Evolutionary conservation across 192 early-diverging fungal species (phyloP), one percentile per base, ranked within the genome.

Genomic region (Backusella australiensis): DNA sequence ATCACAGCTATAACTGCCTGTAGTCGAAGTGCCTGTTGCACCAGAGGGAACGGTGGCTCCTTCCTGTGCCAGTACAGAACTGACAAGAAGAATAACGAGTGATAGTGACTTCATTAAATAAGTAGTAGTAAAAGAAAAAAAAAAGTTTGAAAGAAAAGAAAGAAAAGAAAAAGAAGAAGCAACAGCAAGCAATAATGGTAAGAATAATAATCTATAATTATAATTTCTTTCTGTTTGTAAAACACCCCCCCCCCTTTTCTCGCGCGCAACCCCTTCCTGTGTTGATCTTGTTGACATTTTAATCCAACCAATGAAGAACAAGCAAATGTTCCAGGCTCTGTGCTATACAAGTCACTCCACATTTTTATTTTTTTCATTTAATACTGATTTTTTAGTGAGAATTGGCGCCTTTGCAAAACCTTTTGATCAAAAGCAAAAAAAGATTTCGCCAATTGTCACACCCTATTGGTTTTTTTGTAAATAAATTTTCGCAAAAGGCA

Each of bases 1-100:
- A 59, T 89, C 83, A 44, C 88, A 89, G n/a, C 81, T 46, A 35
- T 80, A 82, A 2, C 46, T 17, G 26, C 63, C 36, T 19, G 77
- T 15, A 21, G 14, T 26, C n/a, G 23, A 15, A 15, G 49, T 44
- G 11, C 32, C 21, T 21, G 75, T 53, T 26, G 17, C 42, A 23
- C 21, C 41, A 19, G 73, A 15, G 12, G 52, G 72, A 1, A 53
- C 26, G 19, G 67, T 71, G 3, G 67, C 26, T 0, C 82, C 82
- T 74, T 79, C 82, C 56, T 83, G 82, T 1, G 82, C 82, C 3
- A 39, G 32, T 8, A 67, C 59, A 44, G 44, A 72, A 35, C 23
- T 56, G 14, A 46, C 44, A 56, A 72, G 71, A 44, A 71, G 69
- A 42, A 26, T 29, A 38, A 44, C 36, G 19, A 71, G 23, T 2